Percentiles rank a stretch among this genome's conserved stretches.
Evolutionary conservation across 1,284 basidiomycete genomes (phyloP).

Genomic region (Gomphus bonarii): DNA sequence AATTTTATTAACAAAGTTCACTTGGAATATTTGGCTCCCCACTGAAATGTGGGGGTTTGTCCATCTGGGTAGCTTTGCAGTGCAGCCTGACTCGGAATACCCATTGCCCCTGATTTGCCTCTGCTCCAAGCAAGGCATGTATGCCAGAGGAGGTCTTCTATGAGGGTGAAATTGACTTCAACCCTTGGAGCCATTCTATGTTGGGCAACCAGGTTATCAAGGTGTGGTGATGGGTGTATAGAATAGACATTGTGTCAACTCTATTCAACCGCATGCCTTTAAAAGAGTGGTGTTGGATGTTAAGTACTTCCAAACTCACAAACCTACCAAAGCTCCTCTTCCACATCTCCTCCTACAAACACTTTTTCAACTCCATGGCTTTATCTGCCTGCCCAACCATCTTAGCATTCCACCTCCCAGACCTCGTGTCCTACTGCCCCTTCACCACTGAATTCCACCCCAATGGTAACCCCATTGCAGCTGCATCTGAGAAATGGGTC

Average conservation of each 20-base stretch:
- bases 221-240: no score
- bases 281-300: background rate
- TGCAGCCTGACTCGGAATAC: no score
- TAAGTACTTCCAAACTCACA: background rate
- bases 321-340: background rate
- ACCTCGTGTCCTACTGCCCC: conserved; percentile 37
- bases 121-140: no score
- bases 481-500: conserved; percentile 51
- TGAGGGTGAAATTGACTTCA: no score
- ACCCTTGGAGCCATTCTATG: conserved; percentile 12
- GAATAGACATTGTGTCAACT: no score
- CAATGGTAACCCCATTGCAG: conserved; percentile 42
- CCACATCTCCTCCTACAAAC: background rate
- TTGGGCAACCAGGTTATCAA: no score
- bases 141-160: no score
- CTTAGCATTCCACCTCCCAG: conserved; percentile 43
- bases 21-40: no score
- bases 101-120: no score
- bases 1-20: background rate
- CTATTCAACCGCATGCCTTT: no score
- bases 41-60: no score
- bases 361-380: background rate
- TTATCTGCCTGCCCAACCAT: background rate
- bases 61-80: no score
- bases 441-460: conserved; percentile 21